phyloP scores from a whole-genome alignment of 352 stramenopile genomes.

The Phytopythium delawarense region DNA sequence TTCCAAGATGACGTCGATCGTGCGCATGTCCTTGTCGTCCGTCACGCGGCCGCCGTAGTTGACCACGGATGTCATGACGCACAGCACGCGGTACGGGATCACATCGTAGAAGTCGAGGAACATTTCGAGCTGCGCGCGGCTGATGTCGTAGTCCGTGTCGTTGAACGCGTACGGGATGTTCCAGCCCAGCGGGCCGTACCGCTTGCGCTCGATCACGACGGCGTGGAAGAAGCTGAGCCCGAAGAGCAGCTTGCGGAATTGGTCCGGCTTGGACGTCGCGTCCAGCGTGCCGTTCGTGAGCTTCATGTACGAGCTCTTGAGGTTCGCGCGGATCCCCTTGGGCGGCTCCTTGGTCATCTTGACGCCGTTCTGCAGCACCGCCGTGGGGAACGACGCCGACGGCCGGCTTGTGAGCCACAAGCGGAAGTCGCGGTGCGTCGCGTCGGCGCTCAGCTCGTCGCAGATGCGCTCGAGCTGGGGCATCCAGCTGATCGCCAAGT shows the following conservation, averaged over 20 bases:
- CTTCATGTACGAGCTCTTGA: slow-evolving; percentile 94
- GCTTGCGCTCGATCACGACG: slow-evolving; percentile 82
- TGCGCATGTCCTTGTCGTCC: slow-evolving; percentile 90
- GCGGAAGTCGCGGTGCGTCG: slow-evolving; percentile 90
- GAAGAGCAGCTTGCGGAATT: slow-evolving; percentile 89
- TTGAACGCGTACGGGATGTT: slow-evolving; percentile 95
- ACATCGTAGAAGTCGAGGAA: slow-evolving; percentile 89
- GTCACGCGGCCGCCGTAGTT: slow-evolving; percentile 94
- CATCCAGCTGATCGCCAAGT: slow-evolving; percentile 93
- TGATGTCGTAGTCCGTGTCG: slow-evolving; percentile 88
- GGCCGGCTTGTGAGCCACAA: slow-evolving; percentile 88
- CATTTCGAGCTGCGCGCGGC: slow-evolving; percentile 83
- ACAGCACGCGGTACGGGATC: slow-evolving; percentile 84
- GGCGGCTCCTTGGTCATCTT: slow-evolving; percentile 97
- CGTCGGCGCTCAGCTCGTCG: slow-evolving; percentile 82
- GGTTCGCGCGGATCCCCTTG: slow-evolving; percentile 92
- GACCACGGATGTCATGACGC: slow-evolving; percentile 82
- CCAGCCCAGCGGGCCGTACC: slow-evolving; percentile 90
- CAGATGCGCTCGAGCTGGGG: slow-evolving; percentile 89
- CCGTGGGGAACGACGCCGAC: slow-evolving; percentile 84
- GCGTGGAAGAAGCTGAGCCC: slow-evolving; percentile 80
- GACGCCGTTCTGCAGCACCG: slow-evolving; percentile 93
- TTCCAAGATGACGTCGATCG: slow-evolving; percentile 79
- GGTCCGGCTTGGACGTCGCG: slow-evolving; percentile 70
- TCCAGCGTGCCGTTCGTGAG: slow-evolving; percentile 85